Evolutionary conservation across 257 asterid genomes (phyloP).

Genomic region (Agastache rugosa): DNA sequence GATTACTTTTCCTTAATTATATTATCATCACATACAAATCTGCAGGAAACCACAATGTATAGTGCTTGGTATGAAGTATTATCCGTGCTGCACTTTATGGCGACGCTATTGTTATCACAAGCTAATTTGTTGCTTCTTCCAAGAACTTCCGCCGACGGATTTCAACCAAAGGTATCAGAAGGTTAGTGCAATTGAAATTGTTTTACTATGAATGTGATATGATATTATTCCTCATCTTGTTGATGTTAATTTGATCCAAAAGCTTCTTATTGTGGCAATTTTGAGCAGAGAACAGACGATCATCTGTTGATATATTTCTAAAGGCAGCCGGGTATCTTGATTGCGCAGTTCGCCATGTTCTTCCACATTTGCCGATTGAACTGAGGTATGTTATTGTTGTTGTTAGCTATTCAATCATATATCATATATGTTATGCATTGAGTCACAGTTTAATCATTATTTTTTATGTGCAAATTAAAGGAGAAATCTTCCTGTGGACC

Average conservation of each 20-base stretch:
- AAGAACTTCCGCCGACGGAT: constrained; percentile 78
- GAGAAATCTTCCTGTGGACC: constrained; percentile 93
- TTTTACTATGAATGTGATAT: neutral
- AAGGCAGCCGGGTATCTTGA: constrained; percentile 99
- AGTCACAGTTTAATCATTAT: neutral
- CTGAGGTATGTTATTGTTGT: constrained; percentile 58
- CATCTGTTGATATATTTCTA: constrained; percentile 83
- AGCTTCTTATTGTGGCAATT: too few relatives aligned
- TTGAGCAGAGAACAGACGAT: constrained; percentile 73
- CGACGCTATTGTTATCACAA: constrained; percentile 81
- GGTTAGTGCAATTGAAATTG: constrained; percentile 45
- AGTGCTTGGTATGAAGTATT: constrained; percentile 95
- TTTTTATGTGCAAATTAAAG: constrained; percentile 44
- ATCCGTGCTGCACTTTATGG: constrained; percentile 97
- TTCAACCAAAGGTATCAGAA: constrained; percentile 93
- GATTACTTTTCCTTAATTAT: neutral
- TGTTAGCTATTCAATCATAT: constrained; percentile 30
- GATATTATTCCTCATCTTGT: neutral
- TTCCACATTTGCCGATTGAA: constrained; percentile 84
- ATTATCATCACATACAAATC: constrained; percentile 8
- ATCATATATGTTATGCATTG: constrained; percentile 32
- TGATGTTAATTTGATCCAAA: neutral
- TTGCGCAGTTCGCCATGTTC: constrained; percentile 88
- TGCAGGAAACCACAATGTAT: constrained; percentile 84
- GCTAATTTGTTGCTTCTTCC: constrained; percentile 94